Evolutionary conservation across 345 rosid species (phyloP).

Genomic region (Hibiscus tridactylites): DNA sequence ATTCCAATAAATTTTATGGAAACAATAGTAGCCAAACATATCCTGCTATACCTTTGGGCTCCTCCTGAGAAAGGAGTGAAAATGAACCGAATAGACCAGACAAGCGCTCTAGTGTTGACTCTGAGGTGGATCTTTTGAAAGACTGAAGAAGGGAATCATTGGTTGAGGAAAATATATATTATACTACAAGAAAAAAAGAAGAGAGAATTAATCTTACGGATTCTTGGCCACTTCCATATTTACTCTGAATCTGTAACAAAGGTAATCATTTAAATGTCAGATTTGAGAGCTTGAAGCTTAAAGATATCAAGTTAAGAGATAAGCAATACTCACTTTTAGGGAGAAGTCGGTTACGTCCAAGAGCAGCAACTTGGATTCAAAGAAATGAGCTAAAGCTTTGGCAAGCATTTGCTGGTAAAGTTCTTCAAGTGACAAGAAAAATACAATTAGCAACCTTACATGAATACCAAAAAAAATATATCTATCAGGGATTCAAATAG

Average conservation of each 20-base stretch:
- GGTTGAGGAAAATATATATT: neutral
- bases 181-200: neutral
- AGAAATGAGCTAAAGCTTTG: conserved; percentile 89
- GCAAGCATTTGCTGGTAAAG: conserved; percentile 99
- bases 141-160: conserved; percentile 23
- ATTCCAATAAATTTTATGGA: neutral
- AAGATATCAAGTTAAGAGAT: neutral
- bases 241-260: conserved; percentile 36
- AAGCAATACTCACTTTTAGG: conserved; percentile 43
- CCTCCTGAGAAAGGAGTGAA: conserved; percentile 55
- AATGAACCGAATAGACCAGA: conserved; percentile 70
- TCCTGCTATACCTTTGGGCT: conserved; percentile 39
- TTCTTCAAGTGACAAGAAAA: conserved; percentile 20
- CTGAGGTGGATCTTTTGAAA: conserved; percentile 69
- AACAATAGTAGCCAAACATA: neutral
- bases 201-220: neutral
- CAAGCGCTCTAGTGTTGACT: conserved; percentile 66
- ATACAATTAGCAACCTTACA: neutral
- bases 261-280: neutral
- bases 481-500: no score
- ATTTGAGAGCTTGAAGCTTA: neutral
- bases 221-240: conserved; percentile 3
- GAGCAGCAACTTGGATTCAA: conserved; percentile 81
- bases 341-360: conserved; percentile 79
- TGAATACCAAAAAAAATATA: no score